Conservation (phyloP, 108 stramenopile genomes). For the Nitzschia palea region DNA sequence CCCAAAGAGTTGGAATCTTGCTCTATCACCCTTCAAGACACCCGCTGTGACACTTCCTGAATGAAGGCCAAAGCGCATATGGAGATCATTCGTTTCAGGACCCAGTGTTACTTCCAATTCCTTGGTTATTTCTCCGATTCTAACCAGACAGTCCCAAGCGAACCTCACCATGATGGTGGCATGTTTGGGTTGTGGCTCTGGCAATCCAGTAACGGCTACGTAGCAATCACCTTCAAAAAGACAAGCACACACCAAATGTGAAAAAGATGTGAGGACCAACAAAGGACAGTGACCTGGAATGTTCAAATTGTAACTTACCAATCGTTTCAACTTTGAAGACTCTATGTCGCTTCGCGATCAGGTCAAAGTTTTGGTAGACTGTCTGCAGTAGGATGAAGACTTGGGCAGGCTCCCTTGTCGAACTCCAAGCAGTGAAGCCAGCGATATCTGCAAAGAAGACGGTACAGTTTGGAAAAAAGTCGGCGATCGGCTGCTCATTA, state of each 20-base stretch:
- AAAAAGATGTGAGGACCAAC: not conserved
- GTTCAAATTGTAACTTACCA: not conserved
- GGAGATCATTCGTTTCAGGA: slow-evolving; percentile 3
- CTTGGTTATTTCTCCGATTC: not conserved
- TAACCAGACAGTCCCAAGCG: not conserved
- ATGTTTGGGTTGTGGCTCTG: not conserved
- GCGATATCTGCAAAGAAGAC: not conserved
- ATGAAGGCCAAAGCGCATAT: slow-evolving; percentile 1
- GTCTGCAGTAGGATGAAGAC: slow-evolving; percentile 1
- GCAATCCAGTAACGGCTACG: not conserved
- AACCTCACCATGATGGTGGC: not conserved
- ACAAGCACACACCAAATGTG: not conserved
- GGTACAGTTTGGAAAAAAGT: not conserved
- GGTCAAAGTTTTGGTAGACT: not conserved
- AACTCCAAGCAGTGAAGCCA: slow-evolving; percentile 8
- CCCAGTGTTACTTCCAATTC: not conserved
- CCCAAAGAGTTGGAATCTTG: slow-evolving; percentile 8
- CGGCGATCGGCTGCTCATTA: not conserved
- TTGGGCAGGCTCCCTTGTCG: not conserved
- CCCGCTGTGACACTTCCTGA: not conserved
- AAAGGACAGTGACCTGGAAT: not conserved
- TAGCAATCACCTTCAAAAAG: slow-evolving; percentile 1
- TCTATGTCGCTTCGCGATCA: not conserved
- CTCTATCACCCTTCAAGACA: not conserved
- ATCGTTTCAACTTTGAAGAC: slow-evolving; percentile 7